A percentile compares a stretch with the other conserved stretches of the same genome.
These are phyloP conservation scores for Venturia pyrina DNA, from an alignment of 2,329 filamentous ascomycete species.

Conservation along the genomic window DNA sequence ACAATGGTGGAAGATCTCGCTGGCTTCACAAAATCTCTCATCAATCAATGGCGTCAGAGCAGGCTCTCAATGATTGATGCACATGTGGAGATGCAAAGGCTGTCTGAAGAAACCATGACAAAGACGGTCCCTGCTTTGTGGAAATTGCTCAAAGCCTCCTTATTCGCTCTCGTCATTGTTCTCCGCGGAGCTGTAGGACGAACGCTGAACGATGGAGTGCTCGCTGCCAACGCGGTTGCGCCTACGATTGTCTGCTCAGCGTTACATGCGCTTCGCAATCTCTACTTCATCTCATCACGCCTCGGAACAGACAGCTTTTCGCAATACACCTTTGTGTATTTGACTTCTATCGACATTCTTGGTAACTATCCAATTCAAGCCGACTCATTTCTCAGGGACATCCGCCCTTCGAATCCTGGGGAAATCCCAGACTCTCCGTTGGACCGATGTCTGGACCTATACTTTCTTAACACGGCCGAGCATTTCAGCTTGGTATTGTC, in stretches of 20 bases:
- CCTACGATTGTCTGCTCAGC: constrained; percentile 60
- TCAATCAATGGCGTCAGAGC: constrained; percentile 64
- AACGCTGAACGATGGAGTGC: constrained; percentile 44
- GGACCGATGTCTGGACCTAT: constrained; percentile 68
- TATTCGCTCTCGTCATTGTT: constrained; percentile 67
- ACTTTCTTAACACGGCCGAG: constrained; percentile 79
- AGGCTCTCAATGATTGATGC: constrained; percentile 64
- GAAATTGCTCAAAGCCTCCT: constrained; percentile 61
- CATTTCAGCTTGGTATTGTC: constrained; percentile 66
- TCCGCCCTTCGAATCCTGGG: constrained; percentile 45
- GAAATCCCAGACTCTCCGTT: constrained; percentile 54
- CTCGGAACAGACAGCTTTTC: constrained; percentile 67
- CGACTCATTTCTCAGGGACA: constrained; percentile 56
- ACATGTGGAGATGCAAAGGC: constrained; percentile 51
- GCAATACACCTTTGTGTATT: constrained; percentile 73
- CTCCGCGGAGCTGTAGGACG: constrained; percentile 66
- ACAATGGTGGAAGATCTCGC: constrained; percentile 54
- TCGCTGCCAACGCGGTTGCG: constrained; percentile 48
- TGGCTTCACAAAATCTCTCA: constrained; percentile 54
- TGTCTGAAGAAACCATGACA: constrained; percentile 56
- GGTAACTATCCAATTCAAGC: constrained; percentile 57
- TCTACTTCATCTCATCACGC: constrained; percentile 73
- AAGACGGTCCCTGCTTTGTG: constrained; percentile 63
- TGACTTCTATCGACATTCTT: constrained; percentile 73
- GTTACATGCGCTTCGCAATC: constrained; percentile 62